A percentile compares a stretch with the other conserved stretches of the same genome.
Conservation (phyloP, 2,329 filamentous ascomycete species). For the Botrytis deweyae region DNA sequence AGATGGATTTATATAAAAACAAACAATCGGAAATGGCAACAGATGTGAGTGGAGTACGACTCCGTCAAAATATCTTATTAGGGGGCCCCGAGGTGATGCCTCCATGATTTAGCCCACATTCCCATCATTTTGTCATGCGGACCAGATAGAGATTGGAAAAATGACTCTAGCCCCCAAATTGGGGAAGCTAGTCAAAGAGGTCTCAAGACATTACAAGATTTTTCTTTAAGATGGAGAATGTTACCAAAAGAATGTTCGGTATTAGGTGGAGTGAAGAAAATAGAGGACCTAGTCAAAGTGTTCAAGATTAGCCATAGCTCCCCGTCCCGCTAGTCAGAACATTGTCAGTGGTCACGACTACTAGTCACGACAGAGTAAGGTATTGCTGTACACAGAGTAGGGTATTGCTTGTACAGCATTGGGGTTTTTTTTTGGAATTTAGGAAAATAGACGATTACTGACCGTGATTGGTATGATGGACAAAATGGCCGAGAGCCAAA, state of each 20-base stretch:
- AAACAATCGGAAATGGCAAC: background rate
- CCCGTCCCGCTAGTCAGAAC: background rate
- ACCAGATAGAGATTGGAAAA: background rate
- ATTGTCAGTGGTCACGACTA: background rate
- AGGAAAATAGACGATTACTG: background rate
- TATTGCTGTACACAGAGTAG: background rate
- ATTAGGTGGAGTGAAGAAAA: background rate
- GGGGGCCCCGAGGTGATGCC: slow-evolving; percentile 7
- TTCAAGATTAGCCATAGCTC: background rate
- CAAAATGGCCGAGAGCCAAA: slow-evolving; percentile 7
- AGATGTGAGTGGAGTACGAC: background rate
- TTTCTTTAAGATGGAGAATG: slow-evolving; percentile 14
- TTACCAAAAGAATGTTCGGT: background rate
- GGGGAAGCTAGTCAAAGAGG: slow-evolving; percentile 5
- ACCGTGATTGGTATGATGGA: background rate
- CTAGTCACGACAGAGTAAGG: background rate
- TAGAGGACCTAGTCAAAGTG: background rate
- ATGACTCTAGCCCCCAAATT: background rate
- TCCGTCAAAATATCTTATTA: slow-evolving; percentile 3
- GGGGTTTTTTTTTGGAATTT: background rate
- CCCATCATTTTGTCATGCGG: slow-evolving; percentile 12
- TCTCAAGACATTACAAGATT: slow-evolving; percentile 5
- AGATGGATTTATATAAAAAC: slow-evolving; percentile 3
- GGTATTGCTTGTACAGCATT: slow-evolving; percentile 5
- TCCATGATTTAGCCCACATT: slow-evolving; percentile 11